A percentile compares a stretch with the other conserved stretches of the same genome.
phyloP scores from a whole-genome alignment of 2,329 filamentous ascomycete species.

The Colletotrichum theobromicola region DNA sequence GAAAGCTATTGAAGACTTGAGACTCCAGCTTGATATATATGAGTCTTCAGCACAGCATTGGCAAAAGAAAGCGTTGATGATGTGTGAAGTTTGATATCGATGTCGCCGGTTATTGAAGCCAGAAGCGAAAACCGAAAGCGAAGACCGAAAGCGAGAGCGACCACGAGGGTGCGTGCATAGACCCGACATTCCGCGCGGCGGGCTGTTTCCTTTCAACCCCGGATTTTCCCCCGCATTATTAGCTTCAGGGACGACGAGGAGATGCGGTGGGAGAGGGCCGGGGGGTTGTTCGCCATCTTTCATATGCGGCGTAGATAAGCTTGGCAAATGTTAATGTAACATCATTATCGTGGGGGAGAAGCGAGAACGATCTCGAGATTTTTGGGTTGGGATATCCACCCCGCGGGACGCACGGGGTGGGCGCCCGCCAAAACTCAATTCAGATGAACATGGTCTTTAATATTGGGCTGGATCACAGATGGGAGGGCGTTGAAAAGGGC shows the following conservation, averaged over 20 bases:
- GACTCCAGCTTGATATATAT: not conserved
- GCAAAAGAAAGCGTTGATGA: not conserved
- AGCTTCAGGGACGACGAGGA: not conserved
- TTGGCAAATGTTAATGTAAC: not conserved
- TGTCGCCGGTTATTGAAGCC: not conserved
- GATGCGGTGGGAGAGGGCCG: not conserved
- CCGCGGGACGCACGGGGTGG: not conserved
- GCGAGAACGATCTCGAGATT: not conserved
- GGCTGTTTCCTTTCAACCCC: not conserved
- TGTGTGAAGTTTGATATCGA: not conserved
- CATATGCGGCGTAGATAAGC: not conserved
- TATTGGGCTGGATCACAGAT: no score
- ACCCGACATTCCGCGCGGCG: not conserved
- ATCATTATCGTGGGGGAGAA: not conserved
- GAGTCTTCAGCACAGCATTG: rapidly evolving
- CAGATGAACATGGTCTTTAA: not conserved
- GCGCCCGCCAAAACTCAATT: not conserved
- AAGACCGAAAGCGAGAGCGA: not conserved
- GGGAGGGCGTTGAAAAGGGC: no score
- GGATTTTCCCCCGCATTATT: not conserved
- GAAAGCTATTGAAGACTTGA: not conserved
- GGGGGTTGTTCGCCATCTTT: not conserved
- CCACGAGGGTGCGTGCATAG: not conserved
- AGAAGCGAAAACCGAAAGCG: no score
- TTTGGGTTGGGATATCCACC: not conserved